Evolutionary conservation across 2,329 filamentous ascomycete genomes (phyloP).

Genomic region (Xylaria hypoxylon): DNA sequence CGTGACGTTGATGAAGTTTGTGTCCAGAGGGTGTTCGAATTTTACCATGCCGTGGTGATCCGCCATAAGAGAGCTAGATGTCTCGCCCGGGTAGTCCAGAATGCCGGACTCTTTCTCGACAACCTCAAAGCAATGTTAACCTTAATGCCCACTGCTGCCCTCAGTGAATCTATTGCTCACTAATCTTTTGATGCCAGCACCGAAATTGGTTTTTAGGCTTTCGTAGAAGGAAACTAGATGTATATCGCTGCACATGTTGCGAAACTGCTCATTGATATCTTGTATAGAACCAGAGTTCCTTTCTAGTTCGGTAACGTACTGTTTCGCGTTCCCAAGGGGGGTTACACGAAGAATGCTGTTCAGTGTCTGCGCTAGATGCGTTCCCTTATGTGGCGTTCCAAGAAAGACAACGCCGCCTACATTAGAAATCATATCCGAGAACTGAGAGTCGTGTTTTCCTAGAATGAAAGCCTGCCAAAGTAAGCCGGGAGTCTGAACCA

Average conservation of each 20-base stretch:
- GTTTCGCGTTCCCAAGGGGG: background rate
- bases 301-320: conserved; percentile 4
- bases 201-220: too few species aligned
- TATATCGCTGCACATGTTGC: background rate
- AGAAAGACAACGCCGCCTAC: too few species aligned
- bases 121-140: too few species aligned
- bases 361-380: conserved; percentile 11
- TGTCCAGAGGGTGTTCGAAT: background rate
- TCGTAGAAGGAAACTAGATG: conserved; percentile 23
- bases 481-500: background rate
- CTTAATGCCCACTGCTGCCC: too few species aligned
- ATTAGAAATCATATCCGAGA: background rate
- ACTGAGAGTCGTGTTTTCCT: conserved; percentile 21
- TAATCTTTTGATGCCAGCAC: too few species aligned
- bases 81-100: conserved; percentile 16
- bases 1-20: conserved; percentile 3
- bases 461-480: conserved; percentile 13
- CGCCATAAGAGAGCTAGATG: conserved; percentile 3
- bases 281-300: background rate
- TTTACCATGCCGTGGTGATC: conserved; percentile 25
- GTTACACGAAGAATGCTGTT: conserved; percentile 14
- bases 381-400: conserved; percentile 24
- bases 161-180: too few species aligned
- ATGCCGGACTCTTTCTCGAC: conserved; percentile 25
- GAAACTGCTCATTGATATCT: conserved; percentile 27